Evolutionary conservation across 2,329 filamentous ascomycete genomes (phyloP).

Genomic region (Xylaria polymorpha): DNA sequence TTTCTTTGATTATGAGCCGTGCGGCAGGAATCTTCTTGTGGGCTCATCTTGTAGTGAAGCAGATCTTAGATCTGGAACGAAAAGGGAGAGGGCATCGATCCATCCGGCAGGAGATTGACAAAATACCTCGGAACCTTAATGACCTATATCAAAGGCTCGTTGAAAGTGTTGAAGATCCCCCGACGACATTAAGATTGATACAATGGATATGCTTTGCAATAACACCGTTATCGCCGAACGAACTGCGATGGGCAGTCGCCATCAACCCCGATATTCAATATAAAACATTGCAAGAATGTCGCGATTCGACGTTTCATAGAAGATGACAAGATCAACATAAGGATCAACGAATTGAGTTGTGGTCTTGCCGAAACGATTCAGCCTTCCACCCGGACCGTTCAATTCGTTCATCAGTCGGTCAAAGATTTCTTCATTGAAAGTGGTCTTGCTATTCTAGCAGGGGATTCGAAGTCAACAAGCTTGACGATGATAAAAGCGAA

Average conservation of each 20-base stretch:
- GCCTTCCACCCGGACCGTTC: not conserved
- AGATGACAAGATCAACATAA: not conserved
- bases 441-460: no score
- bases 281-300: not conserved
- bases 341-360: conserved; percentile 9
- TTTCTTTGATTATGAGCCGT: not conserved
- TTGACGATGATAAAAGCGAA: no score
- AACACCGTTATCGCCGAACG: not conserved
- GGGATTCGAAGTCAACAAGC: no score
- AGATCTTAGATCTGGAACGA: not conserved
- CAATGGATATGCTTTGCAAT: conserved; percentile 14
- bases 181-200: not conserved
- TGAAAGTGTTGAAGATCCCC: not conserved
- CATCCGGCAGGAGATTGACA: not conserved
- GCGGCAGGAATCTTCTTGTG: conserved; percentile 13
- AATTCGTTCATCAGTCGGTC: conserved; percentile 18
- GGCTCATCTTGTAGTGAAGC: not conserved
- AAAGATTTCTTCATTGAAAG: conserved; percentile 11
- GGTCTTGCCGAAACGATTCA: conserved; percentile 3
- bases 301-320: not conserved
- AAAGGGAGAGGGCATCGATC: not conserved
- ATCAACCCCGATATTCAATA: not conserved
- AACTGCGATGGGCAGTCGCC: conserved; percentile 12
- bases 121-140: conserved; percentile 9
- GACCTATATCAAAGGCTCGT: not conserved